Evolutionary conservation across 768 basidiomycete species (phyloP).

Genomic region (Lentinula guzmanii): DNA sequence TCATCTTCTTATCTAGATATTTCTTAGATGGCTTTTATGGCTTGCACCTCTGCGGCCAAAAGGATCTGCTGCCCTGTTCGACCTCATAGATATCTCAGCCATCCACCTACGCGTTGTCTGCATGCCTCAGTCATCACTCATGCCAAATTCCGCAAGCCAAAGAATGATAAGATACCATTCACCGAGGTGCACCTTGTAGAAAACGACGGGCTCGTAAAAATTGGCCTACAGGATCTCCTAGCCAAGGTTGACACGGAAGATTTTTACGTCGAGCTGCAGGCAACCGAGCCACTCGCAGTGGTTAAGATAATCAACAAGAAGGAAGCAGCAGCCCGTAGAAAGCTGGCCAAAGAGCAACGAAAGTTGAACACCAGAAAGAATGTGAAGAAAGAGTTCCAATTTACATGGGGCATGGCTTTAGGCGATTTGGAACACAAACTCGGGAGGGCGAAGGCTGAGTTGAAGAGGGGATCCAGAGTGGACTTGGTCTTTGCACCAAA

Average conservation of each 20-base stretch:
- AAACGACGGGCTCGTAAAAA: slow-evolving; percentile 27
- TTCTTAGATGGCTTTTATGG: background rate
- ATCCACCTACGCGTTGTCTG: background rate
- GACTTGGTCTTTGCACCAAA: slow-evolving; percentile 52
- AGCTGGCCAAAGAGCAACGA: slow-evolving; percentile 28
- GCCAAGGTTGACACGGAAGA: slow-evolving; percentile 31
- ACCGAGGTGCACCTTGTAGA: slow-evolving; percentile 38
- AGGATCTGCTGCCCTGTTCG: background rate
- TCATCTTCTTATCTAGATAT: background rate
- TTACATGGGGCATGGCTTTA: slow-evolving; percentile 59
- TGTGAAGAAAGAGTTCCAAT: slow-evolving; percentile 58
- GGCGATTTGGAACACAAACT: slow-evolving; percentile 67
- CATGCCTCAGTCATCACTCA: background rate
- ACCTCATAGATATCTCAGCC: background rate
- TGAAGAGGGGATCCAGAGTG: slow-evolving; percentile 57
- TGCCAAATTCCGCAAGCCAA: slow-evolving; percentile 3
- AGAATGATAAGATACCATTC: slow-evolving; percentile 38
- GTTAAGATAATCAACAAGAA: slow-evolving; percentile 52
- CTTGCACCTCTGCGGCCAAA: background rate
- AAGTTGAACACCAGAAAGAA: slow-evolving; percentile 24
- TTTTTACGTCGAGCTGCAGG: slow-evolving; percentile 51
- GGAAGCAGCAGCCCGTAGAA: slow-evolving; percentile 31
- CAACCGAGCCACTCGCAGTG: slow-evolving; percentile 42
- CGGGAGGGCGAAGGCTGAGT: slow-evolving; percentile 40
- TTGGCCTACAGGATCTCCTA: slow-evolving; percentile 38